These are phyloP conservation scores for Pichia sp. DNA, from an alignment of 1,139 yeast species.

Conservation along the genomic window DNA sequence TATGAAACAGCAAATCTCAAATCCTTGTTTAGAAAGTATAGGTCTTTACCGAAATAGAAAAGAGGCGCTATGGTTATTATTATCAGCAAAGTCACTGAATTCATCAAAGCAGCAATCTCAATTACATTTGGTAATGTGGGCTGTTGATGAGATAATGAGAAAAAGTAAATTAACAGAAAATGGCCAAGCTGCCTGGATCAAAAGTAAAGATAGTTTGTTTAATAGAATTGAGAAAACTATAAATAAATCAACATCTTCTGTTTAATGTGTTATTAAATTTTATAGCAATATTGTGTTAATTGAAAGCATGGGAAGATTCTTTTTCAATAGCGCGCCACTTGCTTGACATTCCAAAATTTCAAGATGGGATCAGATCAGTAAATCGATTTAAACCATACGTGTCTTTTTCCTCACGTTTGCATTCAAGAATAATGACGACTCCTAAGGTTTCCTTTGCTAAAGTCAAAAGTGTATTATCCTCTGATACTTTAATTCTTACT, in stretches of 20 bases:
- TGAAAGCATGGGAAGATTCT: neutral
- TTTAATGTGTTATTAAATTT: neutral
- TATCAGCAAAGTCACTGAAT: conserved; percentile 73
- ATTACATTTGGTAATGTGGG: conserved; percentile 18
- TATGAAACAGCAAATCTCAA: conserved; percentile 29
- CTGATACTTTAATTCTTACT: conserved; percentile 65
- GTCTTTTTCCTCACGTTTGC: neutral
- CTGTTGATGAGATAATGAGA: conserved; percentile 18
- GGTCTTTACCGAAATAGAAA: conserved; percentile 64
- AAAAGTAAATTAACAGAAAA: neutral
- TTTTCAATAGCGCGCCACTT: no score
- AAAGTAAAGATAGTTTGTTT: conserved; percentile 5
- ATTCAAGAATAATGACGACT: conserved; percentile 13
- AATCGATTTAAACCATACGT: no score
- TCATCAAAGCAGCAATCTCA: conserved; percentile 22
- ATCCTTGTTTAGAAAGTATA: conserved; percentile 33
- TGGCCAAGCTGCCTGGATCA: conserved; percentile 6
- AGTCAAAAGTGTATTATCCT: conserved; percentile 66
- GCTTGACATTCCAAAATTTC: no score
- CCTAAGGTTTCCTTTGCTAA: conserved; percentile 39
- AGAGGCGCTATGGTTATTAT: conserved; percentile 69
- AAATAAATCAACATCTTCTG: no score
- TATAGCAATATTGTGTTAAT: neutral
- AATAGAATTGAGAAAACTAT: conserved; percentile 4
- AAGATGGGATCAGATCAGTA: no score